Evolutionary conservation across 129 eudicot species (phyloP).

Genomic region (Chrysanthemum seticuspe): DNA sequence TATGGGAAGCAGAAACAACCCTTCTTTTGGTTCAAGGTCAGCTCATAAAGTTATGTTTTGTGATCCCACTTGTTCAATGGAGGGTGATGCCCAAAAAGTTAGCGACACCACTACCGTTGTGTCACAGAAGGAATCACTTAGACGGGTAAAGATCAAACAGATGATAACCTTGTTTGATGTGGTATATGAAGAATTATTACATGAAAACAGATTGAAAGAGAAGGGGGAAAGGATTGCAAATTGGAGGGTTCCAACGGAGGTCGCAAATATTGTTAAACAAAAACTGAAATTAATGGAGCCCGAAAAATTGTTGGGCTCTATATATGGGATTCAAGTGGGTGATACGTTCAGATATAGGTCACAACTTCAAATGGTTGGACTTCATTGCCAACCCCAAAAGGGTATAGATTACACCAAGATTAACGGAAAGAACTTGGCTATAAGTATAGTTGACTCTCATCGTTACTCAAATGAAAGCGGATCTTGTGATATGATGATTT

Average conservation of each 20-base stretch:
- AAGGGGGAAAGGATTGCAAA: slow-evolving; percentile 14
- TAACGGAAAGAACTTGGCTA: slow-evolving; percentile 42
- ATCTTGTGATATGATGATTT: slow-evolving; percentile 30
- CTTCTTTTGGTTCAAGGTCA: background rate
- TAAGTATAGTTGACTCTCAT: slow-evolving; percentile 52
- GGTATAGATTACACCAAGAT: slow-evolving; percentile 48
- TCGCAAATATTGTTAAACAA: slow-evolving; percentile 28
- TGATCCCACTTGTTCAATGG: background rate
- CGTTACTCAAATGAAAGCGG: slow-evolving; percentile 38
- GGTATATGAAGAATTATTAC: background rate
- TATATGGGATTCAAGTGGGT: slow-evolving; percentile 55
- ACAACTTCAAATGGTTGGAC: slow-evolving; percentile 51
- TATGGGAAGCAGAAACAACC: background rate
- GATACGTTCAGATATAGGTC: slow-evolving; percentile 42
- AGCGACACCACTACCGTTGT: background rate
- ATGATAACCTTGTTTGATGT: slow-evolving; percentile 35
- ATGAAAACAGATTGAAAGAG: background rate
- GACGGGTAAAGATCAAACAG: slow-evolving; percentile 34
- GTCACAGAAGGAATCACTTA: background rate
- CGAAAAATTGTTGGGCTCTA: slow-evolving; percentile 30
- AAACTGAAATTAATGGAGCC: slow-evolving; percentile 27
- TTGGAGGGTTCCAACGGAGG: slow-evolving; percentile 12
- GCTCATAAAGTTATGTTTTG: slow-evolving; percentile 21
- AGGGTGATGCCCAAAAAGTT: slow-evolving; percentile 18
- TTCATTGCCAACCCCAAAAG: slow-evolving; percentile 38